These are phyloP conservation scores for Amphibolis antarctica DNA, from an alignment of 106 monocot species.

Conservation along the genomic window DNA sequence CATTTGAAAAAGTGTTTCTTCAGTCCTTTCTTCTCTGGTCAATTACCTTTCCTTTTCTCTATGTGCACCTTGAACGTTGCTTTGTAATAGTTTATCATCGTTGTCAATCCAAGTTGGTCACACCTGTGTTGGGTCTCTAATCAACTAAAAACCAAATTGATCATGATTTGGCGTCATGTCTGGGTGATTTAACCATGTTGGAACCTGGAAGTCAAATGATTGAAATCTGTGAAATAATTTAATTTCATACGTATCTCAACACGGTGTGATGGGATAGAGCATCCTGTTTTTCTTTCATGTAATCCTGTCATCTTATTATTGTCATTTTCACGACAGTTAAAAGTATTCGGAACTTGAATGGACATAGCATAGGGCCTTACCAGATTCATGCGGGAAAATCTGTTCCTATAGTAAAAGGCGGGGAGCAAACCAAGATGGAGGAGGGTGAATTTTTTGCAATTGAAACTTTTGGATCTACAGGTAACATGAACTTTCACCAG, in stretches of 20 bases:
- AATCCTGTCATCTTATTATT: neutral
- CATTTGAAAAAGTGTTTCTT: neutral
- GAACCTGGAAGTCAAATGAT: no score
- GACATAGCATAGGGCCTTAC: constrained; percentile 96
- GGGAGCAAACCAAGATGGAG: constrained; percentile 98
- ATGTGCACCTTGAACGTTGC: no score
- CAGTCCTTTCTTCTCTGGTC: no score
- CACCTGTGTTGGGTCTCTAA: no score
- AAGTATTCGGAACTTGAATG: constrained; percentile 94
- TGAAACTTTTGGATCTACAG: constrained; percentile 96
- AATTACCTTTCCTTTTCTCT: no score
- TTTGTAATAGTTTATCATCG: no score
- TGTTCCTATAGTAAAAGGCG: constrained; percentile 96
- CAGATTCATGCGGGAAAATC: constrained; percentile 99
- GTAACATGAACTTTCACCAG: constrained; percentile 19
- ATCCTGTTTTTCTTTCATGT: neutral
- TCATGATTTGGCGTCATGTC: no score
- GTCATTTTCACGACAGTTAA: constrained; percentile 40
- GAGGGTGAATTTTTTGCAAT: constrained; percentile 99
- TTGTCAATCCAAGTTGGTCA: no score
- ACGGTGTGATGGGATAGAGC: neutral
- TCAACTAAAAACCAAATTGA: no score
- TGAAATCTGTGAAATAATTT: no score
- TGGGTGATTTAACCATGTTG: no score
- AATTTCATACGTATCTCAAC: no score